Evolutionary conservation across 305 asterid species (phyloP).

Genomic region (Fraxinus angustifolia): DNA sequence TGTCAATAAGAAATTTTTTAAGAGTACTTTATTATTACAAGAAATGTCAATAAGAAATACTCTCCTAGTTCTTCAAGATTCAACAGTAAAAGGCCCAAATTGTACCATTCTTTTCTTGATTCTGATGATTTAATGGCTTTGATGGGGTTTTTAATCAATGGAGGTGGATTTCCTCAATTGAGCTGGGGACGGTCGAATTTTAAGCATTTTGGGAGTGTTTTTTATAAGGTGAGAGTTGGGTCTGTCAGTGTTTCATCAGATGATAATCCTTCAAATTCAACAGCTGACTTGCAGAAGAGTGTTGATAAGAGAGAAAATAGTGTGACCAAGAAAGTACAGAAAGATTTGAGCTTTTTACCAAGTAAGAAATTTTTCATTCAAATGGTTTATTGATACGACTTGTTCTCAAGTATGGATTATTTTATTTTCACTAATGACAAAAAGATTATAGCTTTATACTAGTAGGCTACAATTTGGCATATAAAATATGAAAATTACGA

Average conservation of each 20-base stretch:
- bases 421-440: neutral
- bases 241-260: neutral
- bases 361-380: neutral
- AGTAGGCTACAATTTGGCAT: neutral
- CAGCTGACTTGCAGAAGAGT: neutral
- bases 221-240: neutral
- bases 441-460: neutral
- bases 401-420: neutral
- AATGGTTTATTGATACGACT: neutral
- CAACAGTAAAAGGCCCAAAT: neutral
- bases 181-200: neutral
- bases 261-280: conserved; percentile 7
- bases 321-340: neutral
- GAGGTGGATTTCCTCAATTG: neutral
- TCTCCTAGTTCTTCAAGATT: neutral
- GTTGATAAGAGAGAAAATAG: neutral
- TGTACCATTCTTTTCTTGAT: neutral
- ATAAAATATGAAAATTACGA: neutral
- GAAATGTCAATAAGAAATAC: neutral
- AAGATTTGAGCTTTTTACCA: conserved; percentile 11
- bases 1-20: neutral
- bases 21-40: too few relatives aligned
- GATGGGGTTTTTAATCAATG: neutral
- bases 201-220: neutral
- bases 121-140: neutral